These are phyloP conservation scores for Clausena lansium DNA, from an alignment of 345 rosid genomes.

Conservation along the genomic window DNA sequence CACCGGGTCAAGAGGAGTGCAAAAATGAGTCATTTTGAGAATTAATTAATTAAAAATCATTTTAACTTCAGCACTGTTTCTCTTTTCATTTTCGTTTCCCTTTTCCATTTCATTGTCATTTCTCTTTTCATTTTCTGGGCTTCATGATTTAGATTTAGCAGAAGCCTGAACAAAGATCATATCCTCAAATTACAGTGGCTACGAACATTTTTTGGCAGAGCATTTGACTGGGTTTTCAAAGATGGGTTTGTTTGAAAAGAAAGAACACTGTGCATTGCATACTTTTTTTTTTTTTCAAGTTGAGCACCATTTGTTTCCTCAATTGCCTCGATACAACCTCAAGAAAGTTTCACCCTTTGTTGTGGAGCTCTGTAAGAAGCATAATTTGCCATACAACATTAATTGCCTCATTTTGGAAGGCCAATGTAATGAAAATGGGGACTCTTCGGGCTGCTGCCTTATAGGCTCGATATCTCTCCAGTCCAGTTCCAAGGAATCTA, in stretches of 20 bases:
- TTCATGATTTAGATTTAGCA: too few species aligned
- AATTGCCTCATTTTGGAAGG: constrained; percentile 44
- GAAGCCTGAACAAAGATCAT: too few species aligned
- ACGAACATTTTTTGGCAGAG: too few species aligned
- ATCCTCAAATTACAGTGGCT: too few species aligned
- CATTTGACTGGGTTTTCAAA: constrained; percentile 31
- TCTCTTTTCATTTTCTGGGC: too few species aligned
- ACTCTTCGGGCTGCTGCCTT: constrained; percentile 46
- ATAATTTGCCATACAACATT: constrained; percentile 42
- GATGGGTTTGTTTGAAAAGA: constrained; percentile 48
- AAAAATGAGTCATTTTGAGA: too few species aligned
- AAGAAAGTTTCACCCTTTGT: constrained; percentile 46
- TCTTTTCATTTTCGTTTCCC: too few species aligned
- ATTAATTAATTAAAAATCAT: too few species aligned
- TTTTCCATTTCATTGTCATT: too few species aligned
- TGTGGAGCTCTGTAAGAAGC: constrained; percentile 56
- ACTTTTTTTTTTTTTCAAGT: constrained; percentile 40
- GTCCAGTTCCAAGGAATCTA: constrained; percentile 45
- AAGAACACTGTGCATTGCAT: constrained; percentile 26
- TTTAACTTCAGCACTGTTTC: too few species aligned
- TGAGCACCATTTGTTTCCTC: constrained; percentile 68
- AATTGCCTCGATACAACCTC: constrained; percentile 49
- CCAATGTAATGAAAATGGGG: constrained; percentile 38
- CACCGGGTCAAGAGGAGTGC: too few species aligned
- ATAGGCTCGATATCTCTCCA: constrained; percentile 45